These are phyloP conservation scores for Phaffia rhodozyma DNA, from an alignment of 1,284 basidiomycete species.

Conservation along the genomic window DNA sequence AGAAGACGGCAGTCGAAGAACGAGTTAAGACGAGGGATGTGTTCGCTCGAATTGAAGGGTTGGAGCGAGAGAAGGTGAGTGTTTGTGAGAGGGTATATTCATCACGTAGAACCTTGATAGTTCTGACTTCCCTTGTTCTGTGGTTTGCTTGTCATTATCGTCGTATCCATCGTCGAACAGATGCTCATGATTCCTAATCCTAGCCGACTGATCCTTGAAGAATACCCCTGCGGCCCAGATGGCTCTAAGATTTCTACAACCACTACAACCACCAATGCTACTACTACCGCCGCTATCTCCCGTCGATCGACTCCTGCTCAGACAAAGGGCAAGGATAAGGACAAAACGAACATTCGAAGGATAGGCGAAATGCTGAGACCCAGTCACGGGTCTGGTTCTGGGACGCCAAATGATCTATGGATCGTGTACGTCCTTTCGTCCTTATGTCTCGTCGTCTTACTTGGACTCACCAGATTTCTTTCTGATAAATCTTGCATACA, in stretches of 20 bases:
- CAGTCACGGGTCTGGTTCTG: conserved; percentile 36
- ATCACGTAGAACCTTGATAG: not conserved
- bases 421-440: conserved; percentile 43
- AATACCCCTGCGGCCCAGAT: conserved; percentile 42
- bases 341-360: conserved; percentile 70
- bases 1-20: conserved; percentile 92
- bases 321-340: conserved; percentile 50
- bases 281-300: conserved; percentile 41
- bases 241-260: conserved; percentile 41
- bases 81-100: conserved; percentile 22
- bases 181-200: conserved; percentile 73
- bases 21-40: conserved; percentile 86
- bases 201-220: conserved; percentile 72
- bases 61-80: conserved; percentile 67
- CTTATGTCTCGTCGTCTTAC: not conserved
- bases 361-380: conserved; percentile 54
- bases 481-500: not conserved
- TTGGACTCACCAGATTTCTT: not conserved
- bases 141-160: not conserved
- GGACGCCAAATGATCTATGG: conserved; percentile 80
- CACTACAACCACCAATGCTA: conserved; percentile 40
- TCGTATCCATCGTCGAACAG: conserved; percentile 23
- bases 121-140: not conserved
- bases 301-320: conserved; percentile 20
- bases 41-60: conserved; percentile 86